phyloP scores from a whole-genome alignment of 2,329 filamentous ascomycete genomes.

The Penicillium griseofulvum region DNA sequence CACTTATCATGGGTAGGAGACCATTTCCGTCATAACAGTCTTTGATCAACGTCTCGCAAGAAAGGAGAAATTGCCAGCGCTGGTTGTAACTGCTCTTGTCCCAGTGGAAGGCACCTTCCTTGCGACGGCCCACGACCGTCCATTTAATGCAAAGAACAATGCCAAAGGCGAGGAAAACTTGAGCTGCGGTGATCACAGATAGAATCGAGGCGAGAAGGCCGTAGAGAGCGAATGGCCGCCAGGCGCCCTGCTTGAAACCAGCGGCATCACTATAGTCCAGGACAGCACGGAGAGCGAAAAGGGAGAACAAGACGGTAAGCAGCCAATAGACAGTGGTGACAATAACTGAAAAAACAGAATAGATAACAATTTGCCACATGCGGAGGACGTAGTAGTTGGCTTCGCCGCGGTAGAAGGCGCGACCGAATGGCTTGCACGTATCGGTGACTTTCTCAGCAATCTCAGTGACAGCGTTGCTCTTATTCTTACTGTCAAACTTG shows the following conservation, averaged over 20 bases:
- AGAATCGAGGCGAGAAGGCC: conserved; percentile 14
- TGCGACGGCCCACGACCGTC: conserved; percentile 51
- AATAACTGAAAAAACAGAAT: conserved; percentile 49
- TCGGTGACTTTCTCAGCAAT: conserved; percentile 18
- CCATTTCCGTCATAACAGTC: conserved; percentile 53
- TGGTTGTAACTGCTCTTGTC: conserved; percentile 58
- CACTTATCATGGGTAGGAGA: conserved; percentile 54
- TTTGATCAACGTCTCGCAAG: conserved; percentile 52
- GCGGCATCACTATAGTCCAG: conserved; percentile 24
- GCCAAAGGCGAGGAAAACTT: conserved; percentile 46
- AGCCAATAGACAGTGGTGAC: conserved; percentile 52
- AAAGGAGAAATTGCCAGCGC: conserved; percentile 56
- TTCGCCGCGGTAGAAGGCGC: conserved; percentile 54
- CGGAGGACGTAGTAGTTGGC: conserved; percentile 53
- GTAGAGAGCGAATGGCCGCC: conserved; percentile 39
- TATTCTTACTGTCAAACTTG: neutral
- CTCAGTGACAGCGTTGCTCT: neutral
- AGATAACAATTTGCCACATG: conserved; percentile 50
- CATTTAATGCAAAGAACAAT: conserved; percentile 53
- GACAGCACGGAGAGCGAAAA: conserved; percentile 42
- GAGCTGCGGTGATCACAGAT: conserved; percentile 40
- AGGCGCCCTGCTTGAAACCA: conserved; percentile 32
- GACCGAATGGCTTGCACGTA: conserved; percentile 51
- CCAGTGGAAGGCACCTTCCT: conserved; percentile 57
- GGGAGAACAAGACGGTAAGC: conserved; percentile 48